Evolutionary conservation across 805 yeast genomes (phyloP), one percentile per base, ranked within the genome.

Genomic region (Pichia ethanolica): DNA sequence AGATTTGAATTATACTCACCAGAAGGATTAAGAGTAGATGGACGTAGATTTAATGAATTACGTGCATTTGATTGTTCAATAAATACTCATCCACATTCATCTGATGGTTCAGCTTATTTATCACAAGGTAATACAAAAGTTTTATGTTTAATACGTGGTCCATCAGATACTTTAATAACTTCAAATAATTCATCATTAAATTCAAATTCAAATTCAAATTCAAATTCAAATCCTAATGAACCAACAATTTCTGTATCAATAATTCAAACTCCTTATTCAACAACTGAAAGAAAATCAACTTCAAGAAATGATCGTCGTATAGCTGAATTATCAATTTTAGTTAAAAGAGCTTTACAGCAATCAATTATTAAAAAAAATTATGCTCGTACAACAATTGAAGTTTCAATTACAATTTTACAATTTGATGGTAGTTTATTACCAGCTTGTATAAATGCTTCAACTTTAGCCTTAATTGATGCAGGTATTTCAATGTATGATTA

Each of bases 401-500:
- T 91, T 7, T 77, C 79, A 41, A 71, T 90, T 7, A 86, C 87
- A 55, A 89, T 93, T 0, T 71, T 93, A 47, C 81, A 89, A 12
- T 88, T 89, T 60, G 99, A 93, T 61, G 99, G 99, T 37, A 96
- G 96, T 0, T 62, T 91, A 28, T 65, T 91, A 54, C 79, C 96
- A 0, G 74, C 86, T 1, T 79, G 93, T 56, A 74, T 88, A 40
- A 93, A 93, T 63, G 87, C 97, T 9, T 78, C 87, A 40, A 88
- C 97, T 1, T 70, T 93, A 58, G 97, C 96, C 0, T 72, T 93
- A 41, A 81, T 93, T 35, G 98, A 93, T 67, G 97, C 98, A 2
- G 98, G 98, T 45, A 83, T 93, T 42, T 85, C 97, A 5, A 83
- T 93, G 84, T 86, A 84, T 61, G 98, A 93, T 63, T 90, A 88